These are phyloP conservation scores for Solanum etuberosum DNA, from an alignment of 257 asterid genomes.

Conservation along the genomic window DNA sequence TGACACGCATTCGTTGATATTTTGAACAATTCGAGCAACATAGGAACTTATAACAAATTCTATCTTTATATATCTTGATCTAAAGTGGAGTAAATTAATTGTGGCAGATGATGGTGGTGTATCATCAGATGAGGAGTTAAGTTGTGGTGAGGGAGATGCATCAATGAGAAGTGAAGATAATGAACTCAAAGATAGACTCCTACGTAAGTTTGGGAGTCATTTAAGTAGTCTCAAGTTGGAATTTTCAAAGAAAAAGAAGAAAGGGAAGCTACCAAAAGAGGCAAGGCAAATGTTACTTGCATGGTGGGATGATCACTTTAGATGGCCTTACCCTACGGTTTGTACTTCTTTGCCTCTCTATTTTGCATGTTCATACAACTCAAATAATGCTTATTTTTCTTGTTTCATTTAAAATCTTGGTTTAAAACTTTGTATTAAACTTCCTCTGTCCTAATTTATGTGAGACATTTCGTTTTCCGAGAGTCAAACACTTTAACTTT, in stretches of 20 bases:
- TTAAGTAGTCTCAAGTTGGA: slow-evolving; percentile 47
- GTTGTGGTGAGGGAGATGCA: slow-evolving; percentile 47
- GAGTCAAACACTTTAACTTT: too few relatives aligned
- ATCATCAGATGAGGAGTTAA: slow-evolving; percentile 68
- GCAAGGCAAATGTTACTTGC: slow-evolving; percentile 51
- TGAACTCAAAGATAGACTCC: slow-evolving; percentile 55
- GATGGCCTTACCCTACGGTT: slow-evolving; percentile 96
- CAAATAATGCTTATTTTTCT: background rate
- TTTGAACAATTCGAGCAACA: too few relatives aligned
- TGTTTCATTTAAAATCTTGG: too few relatives aligned
- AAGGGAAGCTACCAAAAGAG: slow-evolving; percentile 75
- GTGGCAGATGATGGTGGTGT: slow-evolving; percentile 38
- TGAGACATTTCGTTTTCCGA: too few relatives aligned
- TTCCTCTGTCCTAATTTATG: too few relatives aligned
- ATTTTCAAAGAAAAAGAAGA: slow-evolving; percentile 83
- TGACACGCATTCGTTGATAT: too few relatives aligned
- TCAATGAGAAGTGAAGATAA: slow-evolving; percentile 41
- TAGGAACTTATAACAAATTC: background rate
- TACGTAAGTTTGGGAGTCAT: slow-evolving; percentile 53
- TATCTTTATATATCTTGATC: background rate
- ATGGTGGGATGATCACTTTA: slow-evolving; percentile 82
- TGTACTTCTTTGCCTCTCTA: background rate
- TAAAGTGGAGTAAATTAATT: background rate
- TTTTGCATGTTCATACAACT: background rate
- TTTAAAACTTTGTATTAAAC: too few relatives aligned